Percentiles rank a stretch among this genome's conserved stretches.
Evolutionary conservation across 192 early-diverging fungal species (phyloP).

Genomic region (Coemansia aciculifera): DNA sequence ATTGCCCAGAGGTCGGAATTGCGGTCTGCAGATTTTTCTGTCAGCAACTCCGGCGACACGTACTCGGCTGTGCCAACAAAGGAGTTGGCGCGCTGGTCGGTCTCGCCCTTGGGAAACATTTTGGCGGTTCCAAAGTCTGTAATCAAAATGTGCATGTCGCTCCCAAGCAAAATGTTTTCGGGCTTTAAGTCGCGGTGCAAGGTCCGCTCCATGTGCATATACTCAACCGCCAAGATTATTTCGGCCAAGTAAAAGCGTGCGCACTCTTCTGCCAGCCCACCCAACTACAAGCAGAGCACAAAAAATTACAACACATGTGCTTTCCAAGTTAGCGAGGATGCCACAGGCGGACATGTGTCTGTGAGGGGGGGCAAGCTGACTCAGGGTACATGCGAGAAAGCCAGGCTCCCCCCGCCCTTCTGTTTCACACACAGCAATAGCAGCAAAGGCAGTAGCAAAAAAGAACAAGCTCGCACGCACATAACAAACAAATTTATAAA

Average conservation of each 20-base stretch:
- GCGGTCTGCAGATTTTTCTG: slow-evolving; percentile 79
- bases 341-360: slow-evolving; percentile 5
- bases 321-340: background rate
- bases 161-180: slow-evolving; percentile 88
- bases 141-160: slow-evolving; percentile 89
- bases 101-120: slow-evolving; percentile 41
- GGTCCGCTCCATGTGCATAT: slow-evolving; percentile 82
- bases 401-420: background rate
- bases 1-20: slow-evolving; percentile 82
- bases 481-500: slow-evolving; percentile 1
- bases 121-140: slow-evolving; percentile 96
- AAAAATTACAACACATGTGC: background rate
- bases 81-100: slow-evolving; percentile 66
- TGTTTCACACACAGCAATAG: slow-evolving; percentile 5
- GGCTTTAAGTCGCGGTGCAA: slow-evolving; percentile 97
- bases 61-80: slow-evolving; percentile 99
- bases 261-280: slow-evolving; percentile 60
- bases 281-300: slow-evolving; percentile 57
- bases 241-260: slow-evolving; percentile 87
- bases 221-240: slow-evolving; percentile 81
- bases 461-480: background rate
- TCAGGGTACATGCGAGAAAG: slow-evolving; percentile 14
- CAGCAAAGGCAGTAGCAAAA: background rate
- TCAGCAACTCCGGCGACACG: slow-evolving; percentile 93
- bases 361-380: background rate